These are phyloP conservation scores for Kazachstania sp. DNA, from an alignment of 1,139 yeast genomes.

Conservation along the genomic window DNA sequence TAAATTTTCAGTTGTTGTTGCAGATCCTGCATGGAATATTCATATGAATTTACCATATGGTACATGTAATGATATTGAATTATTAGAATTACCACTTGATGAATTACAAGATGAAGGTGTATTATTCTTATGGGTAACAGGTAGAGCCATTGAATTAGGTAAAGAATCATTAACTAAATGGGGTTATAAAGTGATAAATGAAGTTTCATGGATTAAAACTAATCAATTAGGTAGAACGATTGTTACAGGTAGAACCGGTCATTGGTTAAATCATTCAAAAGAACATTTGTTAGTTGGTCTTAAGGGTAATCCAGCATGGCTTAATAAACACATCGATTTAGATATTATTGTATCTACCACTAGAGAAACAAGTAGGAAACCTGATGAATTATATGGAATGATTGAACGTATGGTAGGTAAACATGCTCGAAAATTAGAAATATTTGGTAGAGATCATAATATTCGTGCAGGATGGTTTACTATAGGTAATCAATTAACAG, in stretches of 20 bases:
- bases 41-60: conserved; percentile 78
- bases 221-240: conserved; percentile 82
- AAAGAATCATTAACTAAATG: conserved; percentile 65
- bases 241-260: conserved; percentile 93
- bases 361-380: conserved; percentile 82
- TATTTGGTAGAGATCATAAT: conserved; percentile 83
- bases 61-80: conserved; percentile 64
- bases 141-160: conserved; percentile 84
- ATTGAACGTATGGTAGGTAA: conserved; percentile 76
- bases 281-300: conserved; percentile 82
- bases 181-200: conserved; percentile 77
- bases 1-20: conserved; percentile 76
- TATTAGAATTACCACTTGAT: conserved; percentile 56
- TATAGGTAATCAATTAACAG: conserved; percentile 71
- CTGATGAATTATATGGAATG: conserved; percentile 77
- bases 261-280: conserved; percentile 92
- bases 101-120: conserved; percentile 76
- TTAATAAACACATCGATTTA: conserved; percentile 54
- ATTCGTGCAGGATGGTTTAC: conserved; percentile 88
- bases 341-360: conserved; percentile 77
- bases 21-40: conserved; percentile 89
- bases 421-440: conserved; percentile 69
- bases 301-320: conserved; percentile 76
- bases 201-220: conserved; percentile 82
- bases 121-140: conserved; percentile 86